phyloP scores from a whole-genome alignment of 2,329 filamentous ascomycete species.

The Nemania sp. region DNA sequence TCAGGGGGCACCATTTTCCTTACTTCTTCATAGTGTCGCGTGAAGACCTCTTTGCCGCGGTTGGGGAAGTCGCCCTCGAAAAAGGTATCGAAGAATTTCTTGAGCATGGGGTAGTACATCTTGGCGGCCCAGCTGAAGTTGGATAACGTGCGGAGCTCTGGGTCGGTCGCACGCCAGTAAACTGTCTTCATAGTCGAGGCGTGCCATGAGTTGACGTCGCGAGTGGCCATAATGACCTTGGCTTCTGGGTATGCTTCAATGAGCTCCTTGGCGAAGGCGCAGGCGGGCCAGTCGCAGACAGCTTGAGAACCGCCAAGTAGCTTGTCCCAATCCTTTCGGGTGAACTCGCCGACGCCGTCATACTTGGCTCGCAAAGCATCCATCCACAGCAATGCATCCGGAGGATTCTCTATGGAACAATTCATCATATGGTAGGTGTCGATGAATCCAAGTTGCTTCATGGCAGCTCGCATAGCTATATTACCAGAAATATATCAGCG shows the following conservation, averaged over 20 bases:
- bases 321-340: conserved; percentile 76
- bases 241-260: conserved; percentile 79
- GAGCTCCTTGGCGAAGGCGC: conserved; percentile 76
- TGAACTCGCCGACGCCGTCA: conserved; percentile 71
- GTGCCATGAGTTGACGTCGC: conserved; percentile 74
- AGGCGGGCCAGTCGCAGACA: conserved; percentile 76
- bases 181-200: conserved; percentile 74
- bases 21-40: conserved; percentile 51
- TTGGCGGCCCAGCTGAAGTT: conserved; percentile 72
- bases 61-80: conserved; percentile 76
- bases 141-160: conserved; percentile 67
- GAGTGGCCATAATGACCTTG: conserved; percentile 76
- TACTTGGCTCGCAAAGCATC: conserved; percentile 71
- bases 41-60: conserved; percentile 72
- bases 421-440: conserved; percentile 82
- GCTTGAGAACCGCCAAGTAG: conserved; percentile 74
- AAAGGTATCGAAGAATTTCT: conserved; percentile 76
- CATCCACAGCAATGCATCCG: conserved; percentile 76
- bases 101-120: conserved; percentile 77
- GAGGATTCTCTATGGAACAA: conserved; percentile 74
- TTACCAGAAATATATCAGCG: conserved; percentile 14
- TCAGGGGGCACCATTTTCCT: conserved; percentile 48
- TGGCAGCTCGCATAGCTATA: conserved; percentile 71
- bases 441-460: conserved; percentile 74
- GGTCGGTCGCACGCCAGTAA: conserved; percentile 74